Percentiles rank a stretch among this genome's conserved stretches.
Evolutionary conservation across 805 yeast genomes (phyloP).

Genomic region (Wickerhamomyces alni): DNA sequence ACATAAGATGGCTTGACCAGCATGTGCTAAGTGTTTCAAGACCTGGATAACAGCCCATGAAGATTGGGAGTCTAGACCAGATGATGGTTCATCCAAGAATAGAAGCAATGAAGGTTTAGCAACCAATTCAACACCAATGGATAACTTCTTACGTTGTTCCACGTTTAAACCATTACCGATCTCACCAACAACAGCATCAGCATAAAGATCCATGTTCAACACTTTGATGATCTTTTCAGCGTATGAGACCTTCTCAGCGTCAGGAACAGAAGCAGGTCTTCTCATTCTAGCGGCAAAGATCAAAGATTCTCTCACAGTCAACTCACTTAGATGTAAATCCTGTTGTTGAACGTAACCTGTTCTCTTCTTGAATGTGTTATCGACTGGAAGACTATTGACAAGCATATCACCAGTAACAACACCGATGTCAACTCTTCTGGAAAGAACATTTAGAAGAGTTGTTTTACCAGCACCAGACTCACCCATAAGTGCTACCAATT

Average conservation of each 20-base stretch:
- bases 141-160: constrained; percentile 46
- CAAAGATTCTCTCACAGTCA: constrained; percentile 36
- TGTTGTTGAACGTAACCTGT: constrained; percentile 59
- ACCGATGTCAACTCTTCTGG: constrained; percentile 48
- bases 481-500: constrained; percentile 50
- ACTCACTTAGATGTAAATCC: constrained; percentile 41
- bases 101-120: constrained; percentile 47
- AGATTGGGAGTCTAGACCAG: constrained; percentile 54
- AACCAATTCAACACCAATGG: constrained; percentile 51
- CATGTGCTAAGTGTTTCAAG: constrained; percentile 40
- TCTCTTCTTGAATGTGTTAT: constrained; percentile 45
- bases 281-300: constrained; percentile 45
- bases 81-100: constrained; percentile 56
- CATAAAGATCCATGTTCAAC: constrained; percentile 39
- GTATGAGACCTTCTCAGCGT: constrained; percentile 36
- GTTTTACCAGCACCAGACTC: constrained; percentile 64
- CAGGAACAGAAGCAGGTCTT: constrained; percentile 39
- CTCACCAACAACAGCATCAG: constrained; percentile 36
- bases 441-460: constrained; percentile 45
- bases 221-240: constrained; percentile 33
- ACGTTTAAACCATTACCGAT: constrained; percentile 47
- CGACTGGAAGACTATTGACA: constrained; percentile 47
- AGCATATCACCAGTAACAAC: constrained; percentile 52
- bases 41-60: constrained; percentile 56
- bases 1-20: constrained; percentile 52